These are phyloP conservation scores for Furcasterigmium furcatum DNA, from an alignment of 2,329 filamentous ascomycete genomes.

Conservation along the genomic window DNA sequence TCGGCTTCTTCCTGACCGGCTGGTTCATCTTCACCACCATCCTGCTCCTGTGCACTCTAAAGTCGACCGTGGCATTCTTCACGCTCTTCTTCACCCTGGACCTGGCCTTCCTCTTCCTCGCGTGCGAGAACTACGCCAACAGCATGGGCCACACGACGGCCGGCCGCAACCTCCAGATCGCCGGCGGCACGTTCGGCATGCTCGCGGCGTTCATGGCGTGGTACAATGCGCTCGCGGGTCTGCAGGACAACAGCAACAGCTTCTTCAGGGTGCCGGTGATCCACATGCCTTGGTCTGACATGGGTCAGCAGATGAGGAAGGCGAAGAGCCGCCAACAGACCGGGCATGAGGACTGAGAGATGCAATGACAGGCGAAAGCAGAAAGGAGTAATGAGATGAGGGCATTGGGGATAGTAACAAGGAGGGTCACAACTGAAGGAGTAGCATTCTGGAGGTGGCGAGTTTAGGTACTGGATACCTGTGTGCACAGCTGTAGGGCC, in stretches of 20 bases:
- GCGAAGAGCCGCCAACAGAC: constrained; percentile 41
- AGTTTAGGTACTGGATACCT: no score
- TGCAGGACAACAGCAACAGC: constrained; percentile 74
- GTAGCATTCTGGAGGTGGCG: no score
- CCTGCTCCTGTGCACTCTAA: constrained; percentile 69
- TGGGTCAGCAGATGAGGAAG: constrained; percentile 58
- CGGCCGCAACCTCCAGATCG: constrained; percentile 54
- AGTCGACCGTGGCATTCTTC: constrained; percentile 77
- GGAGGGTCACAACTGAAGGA: no score
- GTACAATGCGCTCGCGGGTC: constrained; percentile 83
- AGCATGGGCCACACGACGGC: constrained; percentile 47
- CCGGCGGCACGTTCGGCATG: constrained; percentile 78
- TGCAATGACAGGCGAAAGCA: no score
- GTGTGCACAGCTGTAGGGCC: no score
- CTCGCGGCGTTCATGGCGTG: constrained; percentile 78
- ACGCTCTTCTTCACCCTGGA: constrained; percentile 74
- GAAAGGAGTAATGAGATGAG: no score
- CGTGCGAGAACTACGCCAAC: constrained; percentile 55
- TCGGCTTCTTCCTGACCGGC: constrained; percentile 73
- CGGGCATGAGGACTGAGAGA: no score
- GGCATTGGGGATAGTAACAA: no score
- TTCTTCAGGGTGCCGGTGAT: constrained; percentile 92
- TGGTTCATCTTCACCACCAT: constrained; percentile 87
- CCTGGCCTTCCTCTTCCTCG: constrained; percentile 70
- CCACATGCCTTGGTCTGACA: constrained; percentile 93